These are phyloP conservation scores for Phaeodactylum tricornutum DNA, from an alignment of 108 stramenopile genomes.

Conservation along the genomic window DNA sequence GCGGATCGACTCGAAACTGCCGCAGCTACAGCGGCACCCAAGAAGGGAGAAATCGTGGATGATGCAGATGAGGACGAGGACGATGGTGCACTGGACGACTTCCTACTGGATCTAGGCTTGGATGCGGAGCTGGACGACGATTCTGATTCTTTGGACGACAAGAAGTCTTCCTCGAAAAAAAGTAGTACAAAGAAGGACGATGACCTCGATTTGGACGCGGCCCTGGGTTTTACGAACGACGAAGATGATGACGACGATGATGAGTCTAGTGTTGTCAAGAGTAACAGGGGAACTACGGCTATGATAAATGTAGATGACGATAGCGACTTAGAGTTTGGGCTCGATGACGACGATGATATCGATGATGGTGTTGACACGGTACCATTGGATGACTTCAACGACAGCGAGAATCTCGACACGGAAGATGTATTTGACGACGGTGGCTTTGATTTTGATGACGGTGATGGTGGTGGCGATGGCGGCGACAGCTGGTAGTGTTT, in stretches of 20 bases:
- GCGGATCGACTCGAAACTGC: constrained; percentile 36
- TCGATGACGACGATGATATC: constrained; percentile 28
- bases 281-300: too few species aligned
- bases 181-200: too few species aligned
- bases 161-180: too few species aligned
- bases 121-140: constrained; percentile 45
- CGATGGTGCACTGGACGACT: constrained; percentile 41
- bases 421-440: constrained; percentile 43
- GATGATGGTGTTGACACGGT: constrained; percentile 22
- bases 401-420: constrained; percentile 19
- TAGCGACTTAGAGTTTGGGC: constrained; percentile 23
- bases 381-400: constrained; percentile 34
- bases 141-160: too few species aligned
- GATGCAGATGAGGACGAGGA: constrained; percentile 32
- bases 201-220: too few species aligned
- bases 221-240: too few species aligned
- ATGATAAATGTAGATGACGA: constrained; percentile 36
- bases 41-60: constrained; percentile 24
- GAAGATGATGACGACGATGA: constrained; percentile 42
- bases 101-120: constrained; percentile 66
- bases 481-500: constrained; percentile 1
- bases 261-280: constrained; percentile 11
- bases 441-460: constrained; percentile 40
- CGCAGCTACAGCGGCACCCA: constrained; percentile 21
- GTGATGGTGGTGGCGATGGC: constrained; percentile 14